A percentile compares a stretch with the other conserved stretches of the same genome.
Evolutionary conservation across 2,329 filamentous ascomycete species (phyloP).

Genomic region (Periconia digitata): DNA sequence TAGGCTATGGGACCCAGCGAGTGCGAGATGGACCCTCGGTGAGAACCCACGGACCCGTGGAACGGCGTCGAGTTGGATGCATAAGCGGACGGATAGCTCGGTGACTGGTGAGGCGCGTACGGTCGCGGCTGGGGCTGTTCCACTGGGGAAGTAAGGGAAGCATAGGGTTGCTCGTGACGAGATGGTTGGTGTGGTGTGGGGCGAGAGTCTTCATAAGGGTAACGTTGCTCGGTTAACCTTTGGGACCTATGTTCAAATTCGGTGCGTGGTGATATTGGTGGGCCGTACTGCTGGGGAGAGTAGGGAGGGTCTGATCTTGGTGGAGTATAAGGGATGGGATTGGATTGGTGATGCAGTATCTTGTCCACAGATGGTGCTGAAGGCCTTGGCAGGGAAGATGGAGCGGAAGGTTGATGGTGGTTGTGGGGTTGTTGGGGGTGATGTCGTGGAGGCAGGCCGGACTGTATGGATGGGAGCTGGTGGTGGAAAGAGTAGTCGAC

Average conservation of each 20-base stretch:
- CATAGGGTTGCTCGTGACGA: constrained; percentile 37
- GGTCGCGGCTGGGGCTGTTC: constrained; percentile 36
- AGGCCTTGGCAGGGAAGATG: constrained; percentile 21
- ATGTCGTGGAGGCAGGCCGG: constrained; percentile 33
- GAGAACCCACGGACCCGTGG: constrained; percentile 42
- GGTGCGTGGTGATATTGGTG: constrained; percentile 40
- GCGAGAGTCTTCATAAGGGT: constrained; percentile 36
- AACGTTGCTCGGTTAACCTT: constrained; percentile 34
- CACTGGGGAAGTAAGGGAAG: constrained; percentile 40
- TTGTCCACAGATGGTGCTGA: constrained; percentile 38
- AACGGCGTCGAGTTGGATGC: constrained; percentile 41
- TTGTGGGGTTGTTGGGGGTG: too few relatives aligned
- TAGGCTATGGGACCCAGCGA: constrained; percentile 37
- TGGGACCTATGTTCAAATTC: constrained; percentile 34
- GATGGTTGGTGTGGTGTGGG: constrained; percentile 22
- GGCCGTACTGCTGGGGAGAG: constrained; percentile 43
- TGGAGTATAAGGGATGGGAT: constrained; percentile 41
- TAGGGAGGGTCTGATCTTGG: constrained; percentile 43
- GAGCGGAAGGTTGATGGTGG: constrained; percentile 23
- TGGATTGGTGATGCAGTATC: constrained; percentile 23
- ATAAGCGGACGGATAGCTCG: constrained; percentile 44
- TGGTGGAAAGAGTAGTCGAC: constrained; percentile 39
- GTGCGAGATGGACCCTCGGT: constrained; percentile 37
- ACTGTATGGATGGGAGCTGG: constrained; percentile 40
- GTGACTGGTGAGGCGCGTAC: constrained; percentile 41